Evolutionary conservation across 2,329 filamentous ascomycete genomes (phyloP).

Genomic region (Stagonosporopsis cucurbitacearum): DNA sequence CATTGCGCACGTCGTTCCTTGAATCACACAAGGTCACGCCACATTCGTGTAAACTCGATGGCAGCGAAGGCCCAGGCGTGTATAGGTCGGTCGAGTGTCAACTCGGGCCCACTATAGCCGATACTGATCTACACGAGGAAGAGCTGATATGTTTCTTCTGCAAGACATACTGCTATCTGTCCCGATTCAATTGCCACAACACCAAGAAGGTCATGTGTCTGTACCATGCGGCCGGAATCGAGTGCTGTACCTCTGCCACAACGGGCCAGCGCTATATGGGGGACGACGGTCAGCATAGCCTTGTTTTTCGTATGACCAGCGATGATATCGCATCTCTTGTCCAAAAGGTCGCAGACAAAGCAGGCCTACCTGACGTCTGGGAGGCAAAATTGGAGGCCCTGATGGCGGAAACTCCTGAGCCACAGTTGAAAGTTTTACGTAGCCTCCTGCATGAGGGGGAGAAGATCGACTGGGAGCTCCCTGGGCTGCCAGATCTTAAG

Average conservation of each 20-base stretch:
- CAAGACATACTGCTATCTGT: conserved; percentile 90
- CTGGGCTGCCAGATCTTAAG: conserved; percentile 79
- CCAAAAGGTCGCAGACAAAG: conserved; percentile 84
- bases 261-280: conserved; percentile 69
- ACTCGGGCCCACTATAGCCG: conserved; percentile 50
- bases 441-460: conserved; percentile 90
- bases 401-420: conserved; percentile 81
- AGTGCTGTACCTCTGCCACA: conserved; percentile 70
- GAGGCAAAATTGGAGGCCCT: conserved; percentile 86
- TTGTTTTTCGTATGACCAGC: conserved; percentile 79
- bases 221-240: conserved; percentile 76
- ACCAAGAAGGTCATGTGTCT: conserved; percentile 84
- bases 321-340: conserved; percentile 71
- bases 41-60: conserved; percentile 53
- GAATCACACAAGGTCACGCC: conserved; percentile 64
- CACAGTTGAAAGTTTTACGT: conserved; percentile 84
- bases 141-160: conserved; percentile 92
- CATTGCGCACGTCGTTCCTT: conserved; percentile 72
- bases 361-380: conserved; percentile 85
- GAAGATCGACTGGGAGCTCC: conserved; percentile 89
- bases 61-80: conserved; percentile 55
- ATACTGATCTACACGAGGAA: conserved; percentile 82
- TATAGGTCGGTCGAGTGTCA: conserved; percentile 27
- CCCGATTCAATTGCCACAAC: conserved; percentile 83
- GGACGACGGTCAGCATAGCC: conserved; percentile 65